These are phyloP conservation scores for Pleurotus djamor DNA, from an alignment of 768 basidiomycete genomes.

Conservation along the genomic window DNA sequence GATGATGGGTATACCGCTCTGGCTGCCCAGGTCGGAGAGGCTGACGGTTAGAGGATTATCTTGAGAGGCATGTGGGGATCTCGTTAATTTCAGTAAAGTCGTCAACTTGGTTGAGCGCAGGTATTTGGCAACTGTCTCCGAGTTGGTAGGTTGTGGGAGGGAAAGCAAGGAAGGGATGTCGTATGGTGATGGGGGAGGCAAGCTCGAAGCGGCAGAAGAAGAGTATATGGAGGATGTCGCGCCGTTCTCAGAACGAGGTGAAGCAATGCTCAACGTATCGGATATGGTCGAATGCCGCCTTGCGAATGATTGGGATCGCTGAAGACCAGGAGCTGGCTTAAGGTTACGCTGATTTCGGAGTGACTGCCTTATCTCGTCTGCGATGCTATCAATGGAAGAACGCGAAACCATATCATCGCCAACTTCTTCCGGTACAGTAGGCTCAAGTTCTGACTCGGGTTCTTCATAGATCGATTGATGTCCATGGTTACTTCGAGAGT, in stretches of 20 bases:
- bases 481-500: conserved; percentile 40
- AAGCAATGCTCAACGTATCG: conserved; percentile 53
- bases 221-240: conserved; percentile 49
- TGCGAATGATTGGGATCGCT: conserved; percentile 20
- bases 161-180: conserved; percentile 36
- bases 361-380: conserved; percentile 76
- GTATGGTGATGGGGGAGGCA: conserved; percentile 45
- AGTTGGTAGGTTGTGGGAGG: conserved; percentile 40
- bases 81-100: conserved; percentile 73
- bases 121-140: conserved; percentile 82
- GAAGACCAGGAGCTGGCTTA: conserved; percentile 26
- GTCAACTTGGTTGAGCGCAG: conserved; percentile 86
- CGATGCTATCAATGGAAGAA: conserved; percentile 88
- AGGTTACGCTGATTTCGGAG: conserved; percentile 55
- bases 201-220: conserved; percentile 44
- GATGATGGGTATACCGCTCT: conserved; percentile 84
- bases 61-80: conserved; percentile 75
- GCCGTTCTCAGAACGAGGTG: conserved; percentile 55
- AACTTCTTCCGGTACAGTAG: conserved; percentile 43
- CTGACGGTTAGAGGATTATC: conserved; percentile 81
- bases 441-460: conserved; percentile 51
- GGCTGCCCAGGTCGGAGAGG: conserved; percentile 88
- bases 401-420: conserved; percentile 67
- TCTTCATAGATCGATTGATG: conserved; percentile 50
- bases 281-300: conserved; percentile 53